Percentiles rank a stretch among this genome's conserved stretches.
Evolutionary conservation across 805 yeast species (phyloP).

Genomic region (Sugiyamaella valdiviana): DNA sequence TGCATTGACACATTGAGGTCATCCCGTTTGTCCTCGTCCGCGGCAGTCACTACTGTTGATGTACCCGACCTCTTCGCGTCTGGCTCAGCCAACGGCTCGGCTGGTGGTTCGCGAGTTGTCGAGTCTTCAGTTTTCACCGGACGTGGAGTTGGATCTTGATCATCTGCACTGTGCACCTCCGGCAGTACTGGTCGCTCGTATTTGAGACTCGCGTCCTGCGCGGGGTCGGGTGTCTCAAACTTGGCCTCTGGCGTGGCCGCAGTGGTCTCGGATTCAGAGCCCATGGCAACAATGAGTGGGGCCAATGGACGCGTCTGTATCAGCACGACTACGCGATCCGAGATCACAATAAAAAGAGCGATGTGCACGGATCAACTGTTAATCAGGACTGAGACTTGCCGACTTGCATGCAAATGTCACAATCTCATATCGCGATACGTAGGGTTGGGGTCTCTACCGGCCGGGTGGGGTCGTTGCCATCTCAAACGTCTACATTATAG

Average conservation of each 20-base stretch:
- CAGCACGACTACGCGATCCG: too few relatives aligned
- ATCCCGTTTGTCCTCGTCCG: not conserved
- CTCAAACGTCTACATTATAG: too few relatives aligned
- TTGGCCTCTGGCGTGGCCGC: not conserved
- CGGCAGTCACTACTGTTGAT: not conserved
- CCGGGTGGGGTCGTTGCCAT: too few relatives aligned
- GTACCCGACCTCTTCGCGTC: not conserved
- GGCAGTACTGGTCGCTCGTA: conserved; percentile 15
- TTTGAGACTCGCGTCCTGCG: not conserved
- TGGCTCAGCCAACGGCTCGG: not conserved
- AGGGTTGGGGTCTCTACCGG: too few relatives aligned
- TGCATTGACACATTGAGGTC: not conserved
- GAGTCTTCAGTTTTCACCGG: not conserved
- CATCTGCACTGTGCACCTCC: not conserved
- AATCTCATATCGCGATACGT: too few relatives aligned
- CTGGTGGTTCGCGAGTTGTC: not conserved
- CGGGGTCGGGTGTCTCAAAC: too few relatives aligned
- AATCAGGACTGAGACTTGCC: too few relatives aligned
- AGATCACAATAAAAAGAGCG: too few relatives aligned
- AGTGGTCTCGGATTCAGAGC: not conserved
- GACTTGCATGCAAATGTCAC: too few relatives aligned
- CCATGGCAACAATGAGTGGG: not conserved
- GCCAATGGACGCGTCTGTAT: too few relatives aligned
- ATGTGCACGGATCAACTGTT: too few relatives aligned
- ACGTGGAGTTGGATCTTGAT: not conserved